Conservation (phyloP, 2,329 filamentous ascomycete species). For the Alternaria triticimaculans region DNA sequence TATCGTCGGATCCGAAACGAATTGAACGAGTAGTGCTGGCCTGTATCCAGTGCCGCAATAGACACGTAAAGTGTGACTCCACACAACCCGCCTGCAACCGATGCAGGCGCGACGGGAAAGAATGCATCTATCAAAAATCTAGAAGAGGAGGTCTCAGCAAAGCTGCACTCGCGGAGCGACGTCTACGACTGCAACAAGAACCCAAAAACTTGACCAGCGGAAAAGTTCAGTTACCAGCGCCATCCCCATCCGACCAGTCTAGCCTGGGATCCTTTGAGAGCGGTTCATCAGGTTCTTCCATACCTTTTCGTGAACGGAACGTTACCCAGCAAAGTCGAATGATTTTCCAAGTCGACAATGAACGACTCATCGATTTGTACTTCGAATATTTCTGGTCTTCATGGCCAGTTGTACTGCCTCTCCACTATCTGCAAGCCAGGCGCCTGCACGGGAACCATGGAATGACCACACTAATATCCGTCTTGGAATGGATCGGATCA, state of each 20-base stretch:
- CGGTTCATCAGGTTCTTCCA: neutral
- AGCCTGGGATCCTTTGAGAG: neutral
- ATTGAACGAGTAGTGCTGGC: slow-evolving; percentile 41
- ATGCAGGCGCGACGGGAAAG: slow-evolving; percentile 43
- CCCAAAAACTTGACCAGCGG: slow-evolving; percentile 8
- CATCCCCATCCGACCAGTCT: neutral
- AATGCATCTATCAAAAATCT: slow-evolving; percentile 42
- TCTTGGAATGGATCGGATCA: slow-evolving; percentile 42
- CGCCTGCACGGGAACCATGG: slow-evolving; percentile 24
- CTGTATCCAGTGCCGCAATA: slow-evolving; percentile 42
- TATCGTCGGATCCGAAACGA: slow-evolving; percentile 20
- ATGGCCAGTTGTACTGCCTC: slow-evolving; percentile 62
- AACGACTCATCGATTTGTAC: slow-evolving; percentile 40
- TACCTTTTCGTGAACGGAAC: slow-evolving; percentile 2
- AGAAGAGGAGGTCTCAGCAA: slow-evolving; percentile 44
- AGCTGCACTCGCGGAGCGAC: slow-evolving; percentile 39
- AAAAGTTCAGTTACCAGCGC: neutral
- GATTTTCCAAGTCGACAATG: slow-evolving; percentile 33
- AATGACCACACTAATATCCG: slow-evolving; percentile 31
- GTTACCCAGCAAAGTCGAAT: slow-evolving; percentile 15
- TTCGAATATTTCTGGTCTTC: slow-evolving; percentile 58
- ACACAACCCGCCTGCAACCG: slow-evolving; percentile 40
- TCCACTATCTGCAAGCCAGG: slow-evolving; percentile 45
- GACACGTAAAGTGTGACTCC: slow-evolving; percentile 46
- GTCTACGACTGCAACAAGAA: slow-evolving; percentile 36